Conservation (phyloP, 371 early-diverging fungal genomes). For the Rhizomucor pusillus region DNA sequence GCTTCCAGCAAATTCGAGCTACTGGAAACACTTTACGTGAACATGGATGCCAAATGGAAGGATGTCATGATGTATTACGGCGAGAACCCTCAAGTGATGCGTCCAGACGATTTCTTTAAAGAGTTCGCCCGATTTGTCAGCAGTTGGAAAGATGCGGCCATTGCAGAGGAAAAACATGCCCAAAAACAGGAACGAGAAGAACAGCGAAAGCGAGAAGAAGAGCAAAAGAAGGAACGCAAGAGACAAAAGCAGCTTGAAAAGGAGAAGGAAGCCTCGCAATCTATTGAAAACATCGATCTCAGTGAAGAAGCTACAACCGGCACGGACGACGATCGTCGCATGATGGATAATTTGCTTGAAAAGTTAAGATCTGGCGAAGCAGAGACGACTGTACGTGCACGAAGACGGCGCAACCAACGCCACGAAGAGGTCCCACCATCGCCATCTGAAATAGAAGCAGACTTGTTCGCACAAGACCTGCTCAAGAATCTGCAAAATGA, state of each 20-base stretch:
- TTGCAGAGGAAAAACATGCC: conserved; percentile 27
- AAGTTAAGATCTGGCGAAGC: conserved; percentile 35
- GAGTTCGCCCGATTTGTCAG: conserved; percentile 22
- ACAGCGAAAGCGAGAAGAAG: conserved; percentile 26
- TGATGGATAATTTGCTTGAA: conserved; percentile 46
- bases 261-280: neutral
- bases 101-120: conserved; percentile 35
- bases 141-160: conserved; percentile 26
- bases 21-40: conserved; percentile 36
- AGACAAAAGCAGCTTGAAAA: conserved; percentile 7
- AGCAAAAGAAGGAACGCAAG: conserved; percentile 19
- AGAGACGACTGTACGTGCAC: neutral
- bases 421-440: neutral
- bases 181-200: conserved; percentile 31
- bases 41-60: conserved; percentile 48
- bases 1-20: conserved; percentile 37
- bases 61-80: conserved; percentile 38
- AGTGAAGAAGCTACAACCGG: conserved; percentile 14
- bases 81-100: conserved; percentile 32
- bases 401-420: conserved; percentile 3
- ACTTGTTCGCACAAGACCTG: neutral
- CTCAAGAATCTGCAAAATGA: neutral
- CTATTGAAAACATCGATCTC: conserved; percentile 11
- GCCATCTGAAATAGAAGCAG: neutral
- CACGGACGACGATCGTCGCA: conserved; percentile 28